Base-by-base conservation (phyloP, 1,139 yeast species). In the Meyerozyma guilliermondii region DNA sequence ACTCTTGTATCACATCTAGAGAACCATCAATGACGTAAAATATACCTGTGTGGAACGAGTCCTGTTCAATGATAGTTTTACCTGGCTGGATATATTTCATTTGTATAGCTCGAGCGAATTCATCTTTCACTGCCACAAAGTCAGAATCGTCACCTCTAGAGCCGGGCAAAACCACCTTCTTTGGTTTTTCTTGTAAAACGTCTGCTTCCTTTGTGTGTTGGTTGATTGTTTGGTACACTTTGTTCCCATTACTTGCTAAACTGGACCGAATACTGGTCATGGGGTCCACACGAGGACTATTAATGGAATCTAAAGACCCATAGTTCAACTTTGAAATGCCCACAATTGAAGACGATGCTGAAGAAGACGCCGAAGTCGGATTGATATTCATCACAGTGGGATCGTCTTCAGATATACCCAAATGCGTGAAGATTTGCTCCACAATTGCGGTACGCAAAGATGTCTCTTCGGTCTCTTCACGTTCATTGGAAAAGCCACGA, bases 21-120 rank as follows among this genome's bases (percentile, higher is more conserved):
- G 71, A 58, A 2, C 98, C 98, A 44, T 83, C 84, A 39, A 91
- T 78, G 7, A 92, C 83, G 56, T 84, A 89, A 56, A 71, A 87
- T 11, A 92, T 59, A 0, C 98, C 98, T 0, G 84, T 78, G 39
- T 83, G 78, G 41, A 76, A 75, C 7, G 80, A 76, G 41, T 84
- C 80, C 49, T 85, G 87, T 43, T 77, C 74, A 11, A 86, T 80
- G 2, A 91, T 55, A 0, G 71, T 67, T 0, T 81, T 60, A 3
- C 81, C 87, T 30, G 81, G 73, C 9, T 75, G 68, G 49, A 75
- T 73, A 48, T 67, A 74, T 46, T 77, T 66, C 8, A 91, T 67
- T 41, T 83, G 80, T 36, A 92, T 60, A 7, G 66, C 71, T 34
- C 78, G 74, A 0, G 91, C 78, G 51, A 89, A 83, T 31, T 84